Conservation (phyloP, 2,329 filamentous ascomycete genomes). For the Parastagonospora nodorum region DNA sequence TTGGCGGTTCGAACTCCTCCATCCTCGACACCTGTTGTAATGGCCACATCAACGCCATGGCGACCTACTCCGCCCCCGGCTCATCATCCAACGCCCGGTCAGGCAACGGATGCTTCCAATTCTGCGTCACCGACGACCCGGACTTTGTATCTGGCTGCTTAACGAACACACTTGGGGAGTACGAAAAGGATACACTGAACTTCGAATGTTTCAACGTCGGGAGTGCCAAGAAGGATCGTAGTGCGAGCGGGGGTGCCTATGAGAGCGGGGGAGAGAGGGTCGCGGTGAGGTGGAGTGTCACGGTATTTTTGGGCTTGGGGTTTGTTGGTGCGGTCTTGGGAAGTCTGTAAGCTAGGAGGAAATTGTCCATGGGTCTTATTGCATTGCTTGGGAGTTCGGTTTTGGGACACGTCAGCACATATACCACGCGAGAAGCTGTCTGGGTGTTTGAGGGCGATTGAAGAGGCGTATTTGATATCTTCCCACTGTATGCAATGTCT, state of each 20-base stretch:
- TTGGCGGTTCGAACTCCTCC: constrained; percentile 33
- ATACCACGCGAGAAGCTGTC: no score
- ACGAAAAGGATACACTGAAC: constrained; percentile 3
- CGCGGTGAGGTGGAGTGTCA: constrained; percentile 5
- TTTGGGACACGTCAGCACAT: no score
- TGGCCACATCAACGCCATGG: constrained; percentile 33
- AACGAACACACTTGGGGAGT: constrained; percentile 15
- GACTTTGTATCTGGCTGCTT: constrained; percentile 16
- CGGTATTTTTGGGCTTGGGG: not conserved
- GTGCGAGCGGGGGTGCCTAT: constrained; percentile 7
- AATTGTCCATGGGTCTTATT: no score
- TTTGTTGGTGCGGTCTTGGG: not conserved
- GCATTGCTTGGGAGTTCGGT: no score
- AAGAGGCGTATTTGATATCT: no score
- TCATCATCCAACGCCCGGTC: constrained; percentile 11
- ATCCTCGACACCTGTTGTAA: constrained; percentile 39
- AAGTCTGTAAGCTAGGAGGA: not conserved
- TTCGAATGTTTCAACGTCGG: constrained; percentile 21
- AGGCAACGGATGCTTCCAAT: constrained; percentile 29
- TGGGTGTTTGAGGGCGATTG: no score
- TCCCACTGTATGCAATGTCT: no score
- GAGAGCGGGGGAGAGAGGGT: constrained; percentile 8
- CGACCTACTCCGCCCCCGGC: constrained; percentile 22
- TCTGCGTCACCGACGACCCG: constrained; percentile 25
- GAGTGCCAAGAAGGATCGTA: constrained; percentile 6